Evolutionary conservation across 306 rosid genomes (phyloP).

Genomic region (Quercus robur): DNA sequence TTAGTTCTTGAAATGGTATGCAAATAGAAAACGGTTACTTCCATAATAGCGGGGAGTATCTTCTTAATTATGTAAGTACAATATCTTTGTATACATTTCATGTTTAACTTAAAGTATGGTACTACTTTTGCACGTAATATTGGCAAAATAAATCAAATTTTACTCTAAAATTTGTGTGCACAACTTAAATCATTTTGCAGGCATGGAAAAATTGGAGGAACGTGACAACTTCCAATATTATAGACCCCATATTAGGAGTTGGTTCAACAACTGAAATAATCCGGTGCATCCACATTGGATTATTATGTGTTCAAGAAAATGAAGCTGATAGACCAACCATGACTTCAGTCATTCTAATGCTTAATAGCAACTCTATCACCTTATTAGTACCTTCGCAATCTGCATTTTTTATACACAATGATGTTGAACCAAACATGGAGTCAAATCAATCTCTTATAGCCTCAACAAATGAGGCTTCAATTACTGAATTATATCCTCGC

Average conservation of each 20-base stretch:
- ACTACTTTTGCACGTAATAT: too few relatives aligned
- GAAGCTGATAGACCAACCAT: constrained; percentile 35
- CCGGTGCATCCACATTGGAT: constrained; percentile 55
- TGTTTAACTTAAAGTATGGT: too few relatives aligned
- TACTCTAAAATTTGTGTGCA: neutral
- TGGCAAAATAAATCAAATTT: too few relatives aligned
- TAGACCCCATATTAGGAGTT: neutral
- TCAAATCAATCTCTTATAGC: neutral
- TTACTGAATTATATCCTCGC: constrained; percentile 35
- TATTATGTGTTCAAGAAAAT: constrained; percentile 51
- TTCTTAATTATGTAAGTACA: too few relatives aligned
- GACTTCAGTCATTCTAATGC: constrained; percentile 21
- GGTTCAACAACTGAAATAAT: neutral
- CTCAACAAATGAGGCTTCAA: constrained; percentile 17
- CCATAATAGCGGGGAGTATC: too few relatives aligned
- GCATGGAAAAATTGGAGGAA: constrained; percentile 27
- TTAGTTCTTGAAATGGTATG: too few relatives aligned
- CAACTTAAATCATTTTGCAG: neutral
- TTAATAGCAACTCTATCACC: constrained; percentile 9
- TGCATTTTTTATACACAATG: neutral
- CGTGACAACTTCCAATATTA: neutral
- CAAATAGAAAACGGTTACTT: too few relatives aligned
- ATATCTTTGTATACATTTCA: too few relatives aligned
- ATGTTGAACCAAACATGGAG: neutral
- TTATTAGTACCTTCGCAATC: constrained; percentile 20